Evolutionary conservation across 2,329 filamentous ascomycete species (phyloP), one percentile per base, ranked within the genome.

Genomic region (Colletotrichum tropicicola): DNA sequence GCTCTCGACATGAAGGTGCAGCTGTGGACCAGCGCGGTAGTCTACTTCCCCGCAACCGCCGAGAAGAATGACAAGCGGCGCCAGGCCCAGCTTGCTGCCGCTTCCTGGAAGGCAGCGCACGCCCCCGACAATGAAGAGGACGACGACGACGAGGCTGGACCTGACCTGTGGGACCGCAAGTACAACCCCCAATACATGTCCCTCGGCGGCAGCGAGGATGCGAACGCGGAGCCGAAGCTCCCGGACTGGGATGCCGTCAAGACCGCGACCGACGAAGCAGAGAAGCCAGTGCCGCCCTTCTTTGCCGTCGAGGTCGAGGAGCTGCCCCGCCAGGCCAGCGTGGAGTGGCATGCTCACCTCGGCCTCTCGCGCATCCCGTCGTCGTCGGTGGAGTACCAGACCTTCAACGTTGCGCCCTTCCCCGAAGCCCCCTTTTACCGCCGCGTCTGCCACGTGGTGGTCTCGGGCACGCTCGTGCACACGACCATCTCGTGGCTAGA

Each of bases 271-370:
- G 39, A 28, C 15, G 57, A 43, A 5, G 53, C 13, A 17, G 8
- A 25, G 19, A 71, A 68, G 3, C 76, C 72, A 19, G 70, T 85
- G 2, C 90, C 94, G 2, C 91, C 91, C 0, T 85, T 94, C 70
- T 91, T 96, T 73, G 86, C 91, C 0, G 90, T 89, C 1, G 89
- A 96, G 72, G 91, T 98, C 2, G 85, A 90, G 44, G 87, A 89
- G 68, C 83, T 99, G 12, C 96, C 96, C 1, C 87, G 92, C 19
- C 83, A 81, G 15, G 91, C 91, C 27, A 83, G 83, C 37, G 87
- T 98, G 10, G 96, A 99, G 80, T 99, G 95, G 94, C 91, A 92
- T 70, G 90, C 85, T 1, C 86, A 91, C 61, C 73, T 87, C 3
- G 92, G 92, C 0, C 76, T 91, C 6, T 75, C 75, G 9, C 61